Evolutionary conservation across 371 early-diverging fungal genomes (phyloP).

Genomic region (Syncephalastrum monosporum): DNA sequence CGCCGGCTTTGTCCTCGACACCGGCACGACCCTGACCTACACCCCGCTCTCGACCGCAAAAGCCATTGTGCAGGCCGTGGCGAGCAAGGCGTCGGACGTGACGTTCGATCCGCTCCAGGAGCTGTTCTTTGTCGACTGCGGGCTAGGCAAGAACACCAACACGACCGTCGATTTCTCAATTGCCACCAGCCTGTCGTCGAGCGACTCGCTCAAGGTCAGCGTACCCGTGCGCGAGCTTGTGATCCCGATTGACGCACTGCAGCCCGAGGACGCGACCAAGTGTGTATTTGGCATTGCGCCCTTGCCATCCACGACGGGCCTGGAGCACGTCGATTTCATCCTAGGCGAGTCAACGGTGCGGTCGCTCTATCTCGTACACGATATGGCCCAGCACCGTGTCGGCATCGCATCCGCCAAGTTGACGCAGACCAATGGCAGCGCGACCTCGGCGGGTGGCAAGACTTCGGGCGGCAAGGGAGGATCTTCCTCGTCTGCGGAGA

Average conservation of each 20-base stretch:
- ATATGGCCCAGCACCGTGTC: conserved; percentile 38
- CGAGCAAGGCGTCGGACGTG: background rate
- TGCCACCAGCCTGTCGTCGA: conserved; percentile 1
- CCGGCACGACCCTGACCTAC: conserved; percentile 48
- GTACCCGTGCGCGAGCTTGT: conserved; percentile 39
- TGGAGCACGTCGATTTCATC: conserved; percentile 26
- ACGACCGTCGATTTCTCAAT: conserved; percentile 4
- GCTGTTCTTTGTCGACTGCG: conserved; percentile 23
- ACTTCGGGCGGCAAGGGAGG: no score
- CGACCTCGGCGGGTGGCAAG: no score
- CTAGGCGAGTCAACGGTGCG: conserved; percentile 44
- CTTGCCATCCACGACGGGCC: conserved; percentile 5
- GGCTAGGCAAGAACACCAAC: conserved; percentile 1
- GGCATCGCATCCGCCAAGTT: conserved; percentile 37
- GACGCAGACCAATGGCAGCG: conserved; percentile 13
- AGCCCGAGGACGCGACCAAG: conserved; percentile 18
- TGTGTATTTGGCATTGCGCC: conserved; percentile 49
- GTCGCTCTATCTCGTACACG: conserved; percentile 41
- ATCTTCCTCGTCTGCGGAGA: no score
- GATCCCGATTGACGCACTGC: conserved; percentile 30
- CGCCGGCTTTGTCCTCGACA: conserved; percentile 39
- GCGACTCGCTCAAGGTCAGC: conserved; percentile 21
- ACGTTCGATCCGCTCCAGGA: conserved; percentile 6
- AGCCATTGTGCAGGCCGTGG: conserved; percentile 17
- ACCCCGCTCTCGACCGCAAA: conserved; percentile 22